Conservation (phyloP, 441 rosid genomes). For the Gossypium schwendimanii region DNA sequence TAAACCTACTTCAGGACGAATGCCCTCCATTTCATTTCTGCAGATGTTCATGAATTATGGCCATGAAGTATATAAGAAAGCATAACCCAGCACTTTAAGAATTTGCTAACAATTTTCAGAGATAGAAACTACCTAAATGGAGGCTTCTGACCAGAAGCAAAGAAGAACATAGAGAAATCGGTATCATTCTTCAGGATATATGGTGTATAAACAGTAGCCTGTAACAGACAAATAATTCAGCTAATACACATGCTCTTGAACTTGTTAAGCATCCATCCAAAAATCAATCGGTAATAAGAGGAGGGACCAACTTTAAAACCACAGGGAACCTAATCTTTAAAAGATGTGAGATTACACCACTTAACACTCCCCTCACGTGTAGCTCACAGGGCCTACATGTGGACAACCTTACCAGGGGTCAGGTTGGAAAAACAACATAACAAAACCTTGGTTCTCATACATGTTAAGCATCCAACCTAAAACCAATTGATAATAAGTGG, state of each 20-base stretch:
- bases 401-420: not conserved
- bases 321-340: not conserved
- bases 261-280: not conserved
- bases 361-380: not conserved
- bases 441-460: not conserved
- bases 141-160: conserved; percentile 56
- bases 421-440: not conserved
- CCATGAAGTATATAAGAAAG: conserved; percentile 15
- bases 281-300: not conserved
- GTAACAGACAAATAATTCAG: conserved; percentile 30
- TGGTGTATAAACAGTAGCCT: conserved; percentile 75
- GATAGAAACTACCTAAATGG: conserved; percentile 44
- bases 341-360: not conserved
- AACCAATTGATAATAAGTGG: not conserved
- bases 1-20: conserved; percentile 69
- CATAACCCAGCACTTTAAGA: conserved; percentile 2
- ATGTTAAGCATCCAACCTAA: not conserved
- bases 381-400: not conserved
- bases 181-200: conserved; percentile 75
- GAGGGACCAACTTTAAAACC: not conserved
- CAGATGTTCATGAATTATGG: conserved; percentile 16
- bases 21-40: conserved; percentile 60
- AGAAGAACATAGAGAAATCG: conserved; percentile 51
- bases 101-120: conserved; percentile 20
- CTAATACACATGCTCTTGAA: not conserved